phyloP scores from a whole-genome alignment of 2,329 filamentous ascomycete genomes.

The Calonectria pauciramosa region DNA sequence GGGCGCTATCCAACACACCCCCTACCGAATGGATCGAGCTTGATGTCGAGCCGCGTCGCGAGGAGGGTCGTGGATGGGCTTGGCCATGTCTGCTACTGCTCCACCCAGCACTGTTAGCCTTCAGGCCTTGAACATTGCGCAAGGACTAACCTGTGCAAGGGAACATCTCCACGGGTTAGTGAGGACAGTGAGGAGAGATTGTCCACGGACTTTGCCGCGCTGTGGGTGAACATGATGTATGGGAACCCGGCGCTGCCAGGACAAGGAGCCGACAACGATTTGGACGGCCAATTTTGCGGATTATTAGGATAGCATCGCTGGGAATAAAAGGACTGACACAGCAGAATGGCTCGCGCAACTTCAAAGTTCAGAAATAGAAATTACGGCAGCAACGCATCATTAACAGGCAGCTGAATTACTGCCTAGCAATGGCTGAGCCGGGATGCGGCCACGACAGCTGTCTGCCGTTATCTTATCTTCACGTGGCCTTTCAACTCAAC shows the following conservation, averaged over 20 bases:
- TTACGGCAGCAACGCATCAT: constrained; percentile 37
- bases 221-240: constrained; percentile 70
- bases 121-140: background rate
- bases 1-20: constrained; percentile 82
- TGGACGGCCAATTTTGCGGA: constrained; percentile 49
- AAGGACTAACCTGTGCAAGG: constrained; percentile 67
- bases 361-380: constrained; percentile 32
- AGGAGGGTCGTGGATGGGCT: constrained; percentile 60
- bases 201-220: constrained; percentile 75
- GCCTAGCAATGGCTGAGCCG: constrained; percentile 31
- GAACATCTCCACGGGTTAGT: constrained; percentile 66
- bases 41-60: constrained; percentile 83
- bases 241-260: constrained; percentile 30
- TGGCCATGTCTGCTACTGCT: constrained; percentile 59
- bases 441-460: constrained; percentile 42
- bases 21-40: constrained; percentile 92
- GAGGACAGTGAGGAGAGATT: constrained; percentile 70
- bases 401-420: constrained; percentile 35
- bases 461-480: background rate
- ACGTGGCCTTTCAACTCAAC: background rate
- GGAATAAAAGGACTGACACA: constrained; percentile 36
- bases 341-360: constrained; percentile 20
- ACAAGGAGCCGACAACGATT: constrained; percentile 50
- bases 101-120: constrained; percentile 42
- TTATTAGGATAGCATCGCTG: constrained; percentile 67